These are phyloP conservation scores for Boechera retrofracta DNA, from an alignment of 345 rosid species.

Conservation along the genomic window DNA sequence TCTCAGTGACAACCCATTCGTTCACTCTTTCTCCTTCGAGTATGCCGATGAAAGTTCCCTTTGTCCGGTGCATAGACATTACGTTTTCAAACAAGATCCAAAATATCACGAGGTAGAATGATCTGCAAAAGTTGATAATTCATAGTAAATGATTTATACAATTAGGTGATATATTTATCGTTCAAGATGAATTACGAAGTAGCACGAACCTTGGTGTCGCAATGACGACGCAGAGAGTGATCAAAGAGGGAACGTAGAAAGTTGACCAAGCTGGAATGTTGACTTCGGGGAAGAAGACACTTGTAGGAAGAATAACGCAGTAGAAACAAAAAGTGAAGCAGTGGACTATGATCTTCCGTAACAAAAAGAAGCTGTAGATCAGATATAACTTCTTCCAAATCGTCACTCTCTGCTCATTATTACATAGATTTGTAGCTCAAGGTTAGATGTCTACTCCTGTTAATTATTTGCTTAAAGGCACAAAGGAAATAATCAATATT, in stretches of 20 bases:
- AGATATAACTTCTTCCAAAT: conserved; percentile 43
- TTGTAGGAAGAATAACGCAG: conserved; percentile 43
- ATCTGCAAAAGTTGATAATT: conserved; percentile 41
- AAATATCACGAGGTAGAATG: conserved; percentile 54
- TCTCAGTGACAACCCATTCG: conserved; percentile 94
- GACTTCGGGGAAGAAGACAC: conserved; percentile 40
- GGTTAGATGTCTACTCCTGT: not conserved
- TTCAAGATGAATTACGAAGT: not conserved
- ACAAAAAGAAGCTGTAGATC: conserved; percentile 42
- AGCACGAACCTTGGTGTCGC: conserved; percentile 40
- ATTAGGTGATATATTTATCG: not conserved
- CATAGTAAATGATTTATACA: not conserved
- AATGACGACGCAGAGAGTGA: conserved; percentile 33
- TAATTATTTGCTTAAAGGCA: not conserved
- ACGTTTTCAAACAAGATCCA: conserved; percentile 65
- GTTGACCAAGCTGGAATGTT: conserved; percentile 45
- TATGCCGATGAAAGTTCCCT: conserved; percentile 67
- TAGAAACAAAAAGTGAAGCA: conserved; percentile 43
- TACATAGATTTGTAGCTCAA: not conserved
- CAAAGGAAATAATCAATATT: not conserved
- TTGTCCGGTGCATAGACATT: conserved; percentile 61
- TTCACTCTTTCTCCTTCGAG: conserved; percentile 80
- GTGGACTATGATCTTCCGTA: conserved; percentile 45
- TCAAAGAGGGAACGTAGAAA: conserved; percentile 38
- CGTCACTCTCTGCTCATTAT: conserved; percentile 39